A percentile compares a stretch with the other conserved stretches of the same genome.
These are phyloP conservation scores for Aphanocladium album DNA, from an alignment of 2,329 filamentous ascomycete species.

Conservation along the genomic window DNA sequence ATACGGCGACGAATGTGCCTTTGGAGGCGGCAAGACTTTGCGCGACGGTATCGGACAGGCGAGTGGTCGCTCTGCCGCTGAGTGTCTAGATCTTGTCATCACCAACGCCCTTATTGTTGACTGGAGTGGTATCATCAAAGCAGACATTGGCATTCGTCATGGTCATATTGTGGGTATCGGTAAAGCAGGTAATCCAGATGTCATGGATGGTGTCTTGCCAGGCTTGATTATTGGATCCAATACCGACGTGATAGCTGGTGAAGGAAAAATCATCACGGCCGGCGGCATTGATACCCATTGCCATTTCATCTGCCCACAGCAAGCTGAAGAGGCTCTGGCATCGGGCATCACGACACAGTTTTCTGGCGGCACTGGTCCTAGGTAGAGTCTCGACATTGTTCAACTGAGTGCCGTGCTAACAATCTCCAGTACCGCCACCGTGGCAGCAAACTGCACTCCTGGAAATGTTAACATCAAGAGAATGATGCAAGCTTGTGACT, in stretches of 20 bases:
- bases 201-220: conserved; percentile 81
- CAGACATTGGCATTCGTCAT: conserved; percentile 88
- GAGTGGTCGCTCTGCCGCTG: conserved; percentile 64
- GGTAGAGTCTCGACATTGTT: conserved; percentile 37
- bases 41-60: conserved; percentile 96
- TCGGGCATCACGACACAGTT: conserved; percentile 87
- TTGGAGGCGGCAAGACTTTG: conserved; percentile 90
- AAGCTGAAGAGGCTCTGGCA: conserved; percentile 75
- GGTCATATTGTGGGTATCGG: conserved; percentile 84
- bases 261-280: conserved; percentile 85
- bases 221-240: conserved; percentile 79
- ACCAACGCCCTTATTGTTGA: conserved; percentile 88
- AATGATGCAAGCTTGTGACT: conserved; percentile 86
- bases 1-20: conserved; percentile 92
- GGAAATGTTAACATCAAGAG: conserved; percentile 75
- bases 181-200: conserved; percentile 94
- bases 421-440: conserved; percentile 66
- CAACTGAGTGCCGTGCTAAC: neutral
- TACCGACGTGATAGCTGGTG: conserved; percentile 87
- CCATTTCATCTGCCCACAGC: conserved; percentile 93
- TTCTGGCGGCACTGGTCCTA: conserved; percentile 89
- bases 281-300: conserved; percentile 88
- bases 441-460: conserved; percentile 90
- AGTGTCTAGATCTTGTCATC: conserved; percentile 78
- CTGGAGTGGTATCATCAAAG: conserved; percentile 91